Conservation (phyloP, 1,284 basidiomycete genomes). For the Microbotryum violaceum region DNA sequence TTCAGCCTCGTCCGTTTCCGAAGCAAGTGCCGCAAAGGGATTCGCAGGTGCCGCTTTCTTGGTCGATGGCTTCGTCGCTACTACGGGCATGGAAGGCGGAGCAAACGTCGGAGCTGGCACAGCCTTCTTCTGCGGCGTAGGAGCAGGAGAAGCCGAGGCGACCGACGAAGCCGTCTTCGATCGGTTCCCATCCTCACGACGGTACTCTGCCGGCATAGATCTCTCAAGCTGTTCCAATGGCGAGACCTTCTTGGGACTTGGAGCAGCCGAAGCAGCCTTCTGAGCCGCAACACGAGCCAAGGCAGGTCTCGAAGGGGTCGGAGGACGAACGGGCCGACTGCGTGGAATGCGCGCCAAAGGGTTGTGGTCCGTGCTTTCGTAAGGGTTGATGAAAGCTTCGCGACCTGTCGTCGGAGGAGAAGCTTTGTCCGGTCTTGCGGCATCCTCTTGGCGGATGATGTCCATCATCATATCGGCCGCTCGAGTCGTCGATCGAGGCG, state of each 20-base stretch:
- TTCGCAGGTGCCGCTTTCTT: no score
- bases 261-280: background rate
- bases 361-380: slow-evolving; percentile 15
- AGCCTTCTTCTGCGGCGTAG: no score
- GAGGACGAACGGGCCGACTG: slow-evolving; percentile 2
- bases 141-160: background rate
- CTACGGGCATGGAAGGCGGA: no score
- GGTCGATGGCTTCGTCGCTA: no score
- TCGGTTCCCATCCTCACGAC: slow-evolving; percentile 4
- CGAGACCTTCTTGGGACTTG: slow-evolving; percentile 10
- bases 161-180: background rate
- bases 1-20: no score
- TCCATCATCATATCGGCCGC: slow-evolving; percentile 30
- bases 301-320: background rate
- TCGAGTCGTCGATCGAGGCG: slow-evolving; percentile 1
- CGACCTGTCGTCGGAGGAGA: background rate
- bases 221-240: slow-evolving; percentile 21
- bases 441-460: slow-evolving; percentile 20
- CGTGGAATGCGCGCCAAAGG: slow-evolving; percentile 10
- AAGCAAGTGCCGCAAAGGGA: no score
- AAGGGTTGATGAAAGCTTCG: slow-evolving; percentile 26
- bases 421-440: background rate
- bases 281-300: background rate
- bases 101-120: no score
- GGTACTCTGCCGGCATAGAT: slow-evolving; percentile 22